phyloP scores from a whole-genome alignment of 1,284 basidiomycete genomes.

The Binderoboletus segoi region DNA sequence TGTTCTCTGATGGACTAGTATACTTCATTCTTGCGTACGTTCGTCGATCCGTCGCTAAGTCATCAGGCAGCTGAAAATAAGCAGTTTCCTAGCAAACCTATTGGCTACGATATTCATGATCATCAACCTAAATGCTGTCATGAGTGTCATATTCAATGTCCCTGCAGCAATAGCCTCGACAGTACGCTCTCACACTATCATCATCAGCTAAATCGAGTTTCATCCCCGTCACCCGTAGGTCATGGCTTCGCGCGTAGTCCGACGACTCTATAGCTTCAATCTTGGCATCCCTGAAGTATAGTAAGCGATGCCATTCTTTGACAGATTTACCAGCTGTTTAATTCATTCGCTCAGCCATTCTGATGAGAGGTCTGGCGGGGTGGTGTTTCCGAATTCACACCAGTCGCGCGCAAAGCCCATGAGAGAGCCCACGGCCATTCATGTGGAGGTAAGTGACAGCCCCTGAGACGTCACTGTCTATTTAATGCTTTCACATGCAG shows the following conservation, averaged over 20 bases:
- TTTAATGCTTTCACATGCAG: constrained; percentile 17
- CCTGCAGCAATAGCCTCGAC: constrained; percentile 46
- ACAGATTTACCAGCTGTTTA: not conserved
- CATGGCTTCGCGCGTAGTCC: constrained; percentile 70
- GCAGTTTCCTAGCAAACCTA: constrained; percentile 37
- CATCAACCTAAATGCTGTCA: constrained; percentile 34
- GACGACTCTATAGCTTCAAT: constrained; percentile 64
- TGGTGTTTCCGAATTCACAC: constrained; percentile 33
- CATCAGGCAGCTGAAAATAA: not conserved
- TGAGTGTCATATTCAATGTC: constrained; percentile 41
- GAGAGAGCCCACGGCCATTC: constrained; percentile 31
- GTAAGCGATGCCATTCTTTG: constrained; percentile 39
- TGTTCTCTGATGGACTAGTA: constrained; percentile 37
- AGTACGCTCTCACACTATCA: constrained; percentile 26
- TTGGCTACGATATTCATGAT: constrained; percentile 39
- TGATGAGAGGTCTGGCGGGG: constrained; percentile 32
- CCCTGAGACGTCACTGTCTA: not conserved
- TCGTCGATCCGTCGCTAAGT: not conserved
- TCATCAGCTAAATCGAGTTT: not conserved
- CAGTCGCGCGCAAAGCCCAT: constrained; percentile 11
- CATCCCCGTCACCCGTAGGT: constrained; percentile 45
- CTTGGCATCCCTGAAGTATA: constrained; percentile 56
- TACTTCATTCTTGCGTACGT: constrained; percentile 39
- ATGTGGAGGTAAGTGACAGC: constrained; percentile 35
- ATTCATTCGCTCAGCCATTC: constrained; percentile 28